Conservation (phyloP, 2,329 filamentous ascomycete genomes). For the Apiospora sp. region DNA sequence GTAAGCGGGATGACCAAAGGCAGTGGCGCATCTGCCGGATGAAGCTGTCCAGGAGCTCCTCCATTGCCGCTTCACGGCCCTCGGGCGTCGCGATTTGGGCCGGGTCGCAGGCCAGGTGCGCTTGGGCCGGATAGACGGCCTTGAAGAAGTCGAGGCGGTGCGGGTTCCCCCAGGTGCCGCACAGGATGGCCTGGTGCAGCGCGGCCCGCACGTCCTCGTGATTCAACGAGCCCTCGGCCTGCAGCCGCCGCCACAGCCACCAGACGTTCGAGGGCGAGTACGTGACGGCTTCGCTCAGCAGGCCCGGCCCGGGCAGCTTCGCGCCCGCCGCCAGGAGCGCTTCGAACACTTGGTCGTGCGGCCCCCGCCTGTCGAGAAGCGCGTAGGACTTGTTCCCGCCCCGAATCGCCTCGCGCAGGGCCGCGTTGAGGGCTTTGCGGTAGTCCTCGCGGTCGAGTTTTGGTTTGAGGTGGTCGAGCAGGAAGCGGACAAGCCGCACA, state of each 20-base stretch:
- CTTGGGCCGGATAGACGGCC: no score
- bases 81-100: no score
- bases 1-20: no score
- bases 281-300: background rate
- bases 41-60: no score
- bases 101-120: no score
- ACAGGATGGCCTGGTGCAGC: background rate
- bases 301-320: background rate
- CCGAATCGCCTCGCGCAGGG: background rate
- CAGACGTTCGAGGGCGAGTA: background rate
- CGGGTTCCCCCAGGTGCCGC: background rate
- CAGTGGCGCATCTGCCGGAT: no score
- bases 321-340: background rate
- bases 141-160: background rate
- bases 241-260: background rate
- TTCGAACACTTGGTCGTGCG: background rate
- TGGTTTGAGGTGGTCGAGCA: background rate
- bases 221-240: background rate
- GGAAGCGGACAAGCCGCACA: background rate
- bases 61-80: no score
- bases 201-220: background rate
- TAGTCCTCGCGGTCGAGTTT: background rate
- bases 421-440: background rate
- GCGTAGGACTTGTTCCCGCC: background rate
- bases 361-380: no score